Evolutionary conservation across 2,329 filamentous ascomycete genomes (phyloP), one percentile per base, ranked within the genome.

Genomic region (Fusarium acutatum): DNA sequence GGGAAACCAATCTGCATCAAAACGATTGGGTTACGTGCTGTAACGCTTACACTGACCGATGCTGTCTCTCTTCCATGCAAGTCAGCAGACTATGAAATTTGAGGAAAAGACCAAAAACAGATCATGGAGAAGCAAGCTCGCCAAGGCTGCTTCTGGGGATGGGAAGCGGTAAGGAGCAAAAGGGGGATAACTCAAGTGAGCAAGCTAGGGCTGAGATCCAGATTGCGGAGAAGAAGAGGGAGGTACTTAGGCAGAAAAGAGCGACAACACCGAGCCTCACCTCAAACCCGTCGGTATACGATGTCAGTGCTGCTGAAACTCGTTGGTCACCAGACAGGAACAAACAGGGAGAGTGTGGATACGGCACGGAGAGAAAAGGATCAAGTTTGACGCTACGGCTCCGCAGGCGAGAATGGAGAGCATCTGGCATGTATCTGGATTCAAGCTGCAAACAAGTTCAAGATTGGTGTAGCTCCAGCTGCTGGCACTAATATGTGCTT

Each of bases 191-290:
- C 34, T 53, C 58, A 35, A 56, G 35, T 38, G 28, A 56, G 52
- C n/a, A 59, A 67, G 58, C 70, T 73, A 73, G 67, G 66, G 70
- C 66, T 73, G 58, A 73, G 58, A 60, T 73, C 37, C 58, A 68
- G 60, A 68, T 71, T 73, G 71, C 50, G 71, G 71, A 73, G 70
- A 69, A 62, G 41, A 41, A 22, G 40, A 24, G 41, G 22, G 41
- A 44, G 34, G 38, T 67, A 22, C 44, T 20, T 47, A 32, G 64
- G 56, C 35, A 60, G 49, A 46, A 53, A 52, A 61, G 61, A 73
- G 38, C 17, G 61, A 60, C 57, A 60, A 37, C 54, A 60, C 50
- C 50, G 41, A 69, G 64, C 64, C 54, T 72, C 59, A 60, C 69
- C 59, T 60, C 64, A 72, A 54, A 20, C 20, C 32, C 37, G 56